These are phyloP conservation scores for Phanerochaete sordida DNA, from an alignment of 768 basidiomycete species.

Conservation along the genomic window DNA sequence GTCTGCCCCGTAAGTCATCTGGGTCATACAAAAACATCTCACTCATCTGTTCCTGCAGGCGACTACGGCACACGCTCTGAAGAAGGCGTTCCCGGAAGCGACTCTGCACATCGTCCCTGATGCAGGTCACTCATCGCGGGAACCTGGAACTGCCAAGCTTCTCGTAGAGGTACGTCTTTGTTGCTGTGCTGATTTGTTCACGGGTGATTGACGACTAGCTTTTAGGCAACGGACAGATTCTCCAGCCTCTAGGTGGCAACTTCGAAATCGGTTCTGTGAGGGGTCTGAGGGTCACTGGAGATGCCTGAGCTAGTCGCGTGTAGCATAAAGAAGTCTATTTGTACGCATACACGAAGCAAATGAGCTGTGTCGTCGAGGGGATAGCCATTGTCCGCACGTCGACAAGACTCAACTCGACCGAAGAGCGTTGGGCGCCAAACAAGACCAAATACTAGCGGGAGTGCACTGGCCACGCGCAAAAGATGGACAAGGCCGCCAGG, in stretches of 20 bases:
- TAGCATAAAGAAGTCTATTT: background rate
- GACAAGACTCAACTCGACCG: no score
- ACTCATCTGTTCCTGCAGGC: slow-evolving; percentile 37
- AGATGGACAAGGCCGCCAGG: background rate
- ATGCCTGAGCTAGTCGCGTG: background rate
- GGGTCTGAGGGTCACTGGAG: background rate
- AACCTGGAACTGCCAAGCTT: slow-evolving; percentile 63
- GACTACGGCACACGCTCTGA: slow-evolving; percentile 76
- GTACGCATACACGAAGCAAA: background rate
- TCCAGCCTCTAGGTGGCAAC: slow-evolving; percentile 1
- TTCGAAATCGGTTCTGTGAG: background rate
- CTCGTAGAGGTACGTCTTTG: slow-evolving; percentile 59
- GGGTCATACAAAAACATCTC: background rate
- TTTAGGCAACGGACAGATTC: slow-evolving; percentile 14
- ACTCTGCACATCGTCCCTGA: slow-evolving; percentile 74
- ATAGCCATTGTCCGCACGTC: background rate
- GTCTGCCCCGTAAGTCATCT: slow-evolving; percentile 65
- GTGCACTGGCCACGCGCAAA: slow-evolving; percentile 10
- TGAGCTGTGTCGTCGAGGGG: background rate
- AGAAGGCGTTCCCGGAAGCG: slow-evolving; percentile 82
- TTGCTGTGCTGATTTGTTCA: background rate
- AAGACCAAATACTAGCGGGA: slow-evolving; percentile 7
- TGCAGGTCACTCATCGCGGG: slow-evolving; percentile 84
- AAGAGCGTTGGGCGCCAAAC: background rate
- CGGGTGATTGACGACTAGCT: background rate